Percentiles rank a stretch among this genome's conserved stretches.
These are phyloP conservation scores for Phytopythium litorale DNA, from an alignment of 352 stramenopile species.

Conservation along the genomic window DNA sequence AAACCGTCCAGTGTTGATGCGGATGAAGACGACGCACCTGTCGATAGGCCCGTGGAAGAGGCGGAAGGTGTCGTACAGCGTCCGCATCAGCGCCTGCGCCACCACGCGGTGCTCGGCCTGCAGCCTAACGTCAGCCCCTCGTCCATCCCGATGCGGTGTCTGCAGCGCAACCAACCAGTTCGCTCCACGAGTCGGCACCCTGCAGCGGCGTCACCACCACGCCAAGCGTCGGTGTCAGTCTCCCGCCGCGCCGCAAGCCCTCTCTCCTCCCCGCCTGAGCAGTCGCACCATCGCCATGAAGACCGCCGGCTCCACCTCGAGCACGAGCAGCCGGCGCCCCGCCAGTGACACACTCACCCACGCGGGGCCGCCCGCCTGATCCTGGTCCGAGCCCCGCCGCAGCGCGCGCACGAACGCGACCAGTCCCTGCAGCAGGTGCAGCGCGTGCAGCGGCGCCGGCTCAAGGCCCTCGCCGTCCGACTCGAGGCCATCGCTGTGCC, in stretches of 20 bases:
- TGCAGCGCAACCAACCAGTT: conserved; percentile 24
- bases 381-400: conserved; percentile 3
- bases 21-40: conserved; percentile 11
- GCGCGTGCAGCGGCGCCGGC: conserved; percentile 23
- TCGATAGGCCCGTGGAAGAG: conserved; percentile 56
- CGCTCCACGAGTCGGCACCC: conserved; percentile 20
- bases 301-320: conserved; percentile 54
- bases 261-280: background rate
- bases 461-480: background rate
- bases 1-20: no score
- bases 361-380: conserved; percentile 5
- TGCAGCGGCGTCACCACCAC: conserved; percentile 3
- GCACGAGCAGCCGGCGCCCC: conserved; percentile 33
- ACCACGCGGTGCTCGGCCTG: conserved; percentile 32
- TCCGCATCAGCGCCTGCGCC: conserved; percentile 32
- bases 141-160: background rate
- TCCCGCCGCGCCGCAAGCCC: no score
- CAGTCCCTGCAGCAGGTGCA: conserved; percentile 52
- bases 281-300: conserved; percentile 49
- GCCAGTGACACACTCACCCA: conserved; percentile 49
- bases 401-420: conserved; percentile 47
- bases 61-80: conserved; percentile 48
- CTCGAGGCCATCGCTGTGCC: background rate
- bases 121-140: conserved; percentile 1
- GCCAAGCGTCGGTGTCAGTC: no score